Conservation (phyloP, 768 basidiomycete species). For the Termitomyces sp. region DNA sequence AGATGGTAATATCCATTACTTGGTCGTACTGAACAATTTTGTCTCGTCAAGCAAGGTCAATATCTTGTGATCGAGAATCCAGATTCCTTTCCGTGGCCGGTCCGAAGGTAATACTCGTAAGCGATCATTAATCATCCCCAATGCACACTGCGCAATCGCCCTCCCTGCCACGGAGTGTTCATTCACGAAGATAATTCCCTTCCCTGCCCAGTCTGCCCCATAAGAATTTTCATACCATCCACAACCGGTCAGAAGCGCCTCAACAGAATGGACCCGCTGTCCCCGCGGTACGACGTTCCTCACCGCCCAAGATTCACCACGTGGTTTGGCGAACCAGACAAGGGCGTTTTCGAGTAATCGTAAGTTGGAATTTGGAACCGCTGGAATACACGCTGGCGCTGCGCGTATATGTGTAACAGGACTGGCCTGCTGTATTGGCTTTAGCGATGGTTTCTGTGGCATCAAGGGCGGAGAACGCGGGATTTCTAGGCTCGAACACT, state of each 20-base stretch:
- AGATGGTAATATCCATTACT: background rate
- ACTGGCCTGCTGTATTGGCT: background rate
- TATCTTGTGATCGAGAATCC: conserved; percentile 16
- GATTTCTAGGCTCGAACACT: background rate
- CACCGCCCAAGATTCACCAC: conserved; percentile 22
- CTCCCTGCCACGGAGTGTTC: conserved; percentile 19
- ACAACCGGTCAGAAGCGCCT: conserved; percentile 46
- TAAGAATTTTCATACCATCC: conserved; percentile 30
- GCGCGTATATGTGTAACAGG: background rate
- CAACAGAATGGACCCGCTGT: conserved; percentile 37
- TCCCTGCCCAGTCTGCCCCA: conserved; percentile 15
- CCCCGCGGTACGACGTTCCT: conserved; percentile 28
- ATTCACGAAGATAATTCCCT: conserved; percentile 39
- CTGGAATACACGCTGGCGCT: background rate
- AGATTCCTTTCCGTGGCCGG: conserved; percentile 14
- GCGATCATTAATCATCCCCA: conserved; percentile 13
- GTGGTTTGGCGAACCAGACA: conserved; percentile 30
- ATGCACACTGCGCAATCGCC: conserved; percentile 8
- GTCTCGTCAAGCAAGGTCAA: conserved; percentile 5
- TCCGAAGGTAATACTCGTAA: background rate
- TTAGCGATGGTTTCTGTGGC: background rate
- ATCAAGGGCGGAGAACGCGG: conserved; percentile 1
- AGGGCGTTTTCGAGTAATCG: conserved; percentile 18
- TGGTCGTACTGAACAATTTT: background rate
- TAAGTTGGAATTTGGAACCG: background rate